Evolutionary conservation across 495 filamentous ascomycete genomes (phyloP).

Genomic region (Pyrenula massariospora): DNA sequence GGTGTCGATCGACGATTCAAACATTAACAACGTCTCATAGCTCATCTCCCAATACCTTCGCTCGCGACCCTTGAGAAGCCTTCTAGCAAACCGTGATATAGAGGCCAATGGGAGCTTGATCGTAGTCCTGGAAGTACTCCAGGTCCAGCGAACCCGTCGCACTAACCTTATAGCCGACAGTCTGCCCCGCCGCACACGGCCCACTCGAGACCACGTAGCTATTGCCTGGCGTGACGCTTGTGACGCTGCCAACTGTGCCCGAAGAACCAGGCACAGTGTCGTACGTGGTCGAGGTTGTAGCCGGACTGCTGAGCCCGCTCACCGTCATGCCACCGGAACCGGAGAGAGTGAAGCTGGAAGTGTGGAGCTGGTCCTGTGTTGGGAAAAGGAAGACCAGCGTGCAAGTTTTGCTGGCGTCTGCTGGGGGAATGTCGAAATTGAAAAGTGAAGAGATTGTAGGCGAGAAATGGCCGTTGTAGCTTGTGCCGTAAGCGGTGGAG

Average conservation of each 20-base stretch:
- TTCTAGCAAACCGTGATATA: slow-evolving; percentile 47
- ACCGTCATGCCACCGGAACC: slow-evolving; percentile 48
- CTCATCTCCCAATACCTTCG: too few relatives aligned
- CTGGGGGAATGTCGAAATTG: slow-evolving; percentile 54
- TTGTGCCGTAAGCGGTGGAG: slow-evolving; percentile 36
- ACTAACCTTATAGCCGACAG: slow-evolving; percentile 39
- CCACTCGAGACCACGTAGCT: slow-evolving; percentile 44
- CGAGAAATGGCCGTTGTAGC: slow-evolving; percentile 41
- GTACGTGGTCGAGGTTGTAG: slow-evolving; percentile 32
- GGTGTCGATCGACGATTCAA: too few relatives aligned
- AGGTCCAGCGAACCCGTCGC: slow-evolving; percentile 38
- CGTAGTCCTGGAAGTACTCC: slow-evolving; percentile 54
- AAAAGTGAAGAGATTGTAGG: slow-evolving; percentile 47
- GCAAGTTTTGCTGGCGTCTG: slow-evolving; percentile 46
- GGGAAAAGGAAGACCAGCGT: slow-evolving; percentile 58
- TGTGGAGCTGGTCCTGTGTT: slow-evolving; percentile 32
- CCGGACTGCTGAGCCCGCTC: slow-evolving; percentile 27
- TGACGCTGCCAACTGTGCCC: slow-evolving; percentile 11
- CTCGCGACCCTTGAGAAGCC: too few relatives aligned
- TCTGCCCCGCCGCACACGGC: slow-evolving; percentile 40
- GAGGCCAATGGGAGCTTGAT: slow-evolving; percentile 50
- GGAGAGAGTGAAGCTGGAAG: slow-evolving; percentile 43
- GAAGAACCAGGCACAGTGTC: slow-evolving; percentile 26
- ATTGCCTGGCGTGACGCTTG: slow-evolving; percentile 41
- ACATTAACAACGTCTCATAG: too few relatives aligned